Base-by-base conservation (phyloP, 2,329 filamentous ascomycete genomes). In the Colletotrichum cuscutae region DNA sequence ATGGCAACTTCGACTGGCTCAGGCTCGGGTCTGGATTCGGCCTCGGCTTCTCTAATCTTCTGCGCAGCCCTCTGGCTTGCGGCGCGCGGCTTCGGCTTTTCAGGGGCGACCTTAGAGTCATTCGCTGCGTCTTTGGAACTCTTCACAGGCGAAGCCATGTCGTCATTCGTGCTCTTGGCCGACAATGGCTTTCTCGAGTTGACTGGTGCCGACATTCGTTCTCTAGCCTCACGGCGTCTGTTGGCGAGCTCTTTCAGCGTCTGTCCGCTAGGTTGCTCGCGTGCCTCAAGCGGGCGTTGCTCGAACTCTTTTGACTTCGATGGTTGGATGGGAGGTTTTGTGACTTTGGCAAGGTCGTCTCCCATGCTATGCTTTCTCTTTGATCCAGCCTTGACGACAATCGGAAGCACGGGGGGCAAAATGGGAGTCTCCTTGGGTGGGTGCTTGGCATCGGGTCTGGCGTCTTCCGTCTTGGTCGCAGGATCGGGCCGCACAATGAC, bases 81-180 rank as follows among this genome's bases (percentile, higher is more conserved):
- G 22, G 60, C 72, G 49, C 30, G 65, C 79, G 79, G 76, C 75
- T 88, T 89, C 12, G 68, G 61, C 52, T 68, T 73, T 37, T 72
- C 68, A 4, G 30, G 28, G 4, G 57, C 35, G 19, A n/a, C 19
- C 24, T 65, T 70, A 4, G 83, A 4, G 75, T 67, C 11, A 26
- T 35, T 26, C n/a, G 75, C 65, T 3, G 76, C 46, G 11, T 79
- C 72, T 65, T 84, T 87, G 1, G 80, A 60, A 3, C 74, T 75
- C 78, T 92, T 92, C 77, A 86, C 89, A 0, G 90, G 90, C 2
- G 91, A 91, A 35, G 84, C 83, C 56, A 92, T 78, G 75, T 89
- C 86, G 68, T 90, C 85, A 76, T 92, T 92, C 19, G 88, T 87
- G 80, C 84, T 92, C 81, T 92, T 92, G 58, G 84, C 83, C 8